Conservation (phyloP, 2,329 filamentous ascomycete genomes). For the Metarhizium sp. region DNA sequence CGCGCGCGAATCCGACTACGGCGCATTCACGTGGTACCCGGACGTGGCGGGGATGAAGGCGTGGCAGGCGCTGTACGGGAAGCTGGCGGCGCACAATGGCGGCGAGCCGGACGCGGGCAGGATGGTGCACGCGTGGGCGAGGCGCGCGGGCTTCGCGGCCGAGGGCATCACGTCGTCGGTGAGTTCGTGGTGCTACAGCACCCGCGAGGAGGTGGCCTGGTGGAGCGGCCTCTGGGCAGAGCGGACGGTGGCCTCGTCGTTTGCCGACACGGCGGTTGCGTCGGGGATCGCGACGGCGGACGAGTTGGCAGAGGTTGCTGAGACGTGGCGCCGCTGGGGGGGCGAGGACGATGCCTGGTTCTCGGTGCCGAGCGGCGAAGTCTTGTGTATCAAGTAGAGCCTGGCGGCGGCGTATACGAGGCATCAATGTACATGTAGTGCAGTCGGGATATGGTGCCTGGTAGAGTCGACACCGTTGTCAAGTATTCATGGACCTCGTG, state of each 20-base stretch:
- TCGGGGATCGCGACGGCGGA: slow-evolving; percentile 5
- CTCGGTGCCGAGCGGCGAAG: slow-evolving; percentile 2
- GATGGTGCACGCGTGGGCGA: slow-evolving; percentile 14
- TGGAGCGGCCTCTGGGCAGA: slow-evolving; percentile 14
- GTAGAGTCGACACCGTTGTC: too few species aligned
- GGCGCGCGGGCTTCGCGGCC: slow-evolving; percentile 10
- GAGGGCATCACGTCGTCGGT: slow-evolving; percentile 8
- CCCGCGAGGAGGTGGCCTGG: slow-evolving; percentile 10
- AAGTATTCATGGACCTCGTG: too few species aligned
- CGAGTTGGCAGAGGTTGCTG: not conserved
- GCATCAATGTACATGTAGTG: too few species aligned
- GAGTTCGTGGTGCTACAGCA: slow-evolving; percentile 14
- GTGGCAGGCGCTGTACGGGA: slow-evolving; percentile 11
- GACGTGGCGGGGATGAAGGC: slow-evolving; percentile 9
- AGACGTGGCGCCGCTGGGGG: slow-evolving; percentile 7
- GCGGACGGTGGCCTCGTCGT: slow-evolving; percentile 9
- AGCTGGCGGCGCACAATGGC: slow-evolving; percentile 9
- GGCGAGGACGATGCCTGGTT: slow-evolving; percentile 9
- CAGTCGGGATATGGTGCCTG: too few species aligned
- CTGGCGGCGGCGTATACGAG: too few species aligned
- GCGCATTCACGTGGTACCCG: slow-evolving; percentile 15
- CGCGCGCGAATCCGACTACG: slow-evolving; percentile 15
- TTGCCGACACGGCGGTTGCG: slow-evolving; percentile 2
- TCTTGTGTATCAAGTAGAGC: slow-evolving; percentile 3
- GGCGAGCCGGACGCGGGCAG: slow-evolving; percentile 13